Evolutionary conservation across 371 early-diverging fungal genomes (phyloP).

Genomic region (Lichtheimia ramosa): DNA sequence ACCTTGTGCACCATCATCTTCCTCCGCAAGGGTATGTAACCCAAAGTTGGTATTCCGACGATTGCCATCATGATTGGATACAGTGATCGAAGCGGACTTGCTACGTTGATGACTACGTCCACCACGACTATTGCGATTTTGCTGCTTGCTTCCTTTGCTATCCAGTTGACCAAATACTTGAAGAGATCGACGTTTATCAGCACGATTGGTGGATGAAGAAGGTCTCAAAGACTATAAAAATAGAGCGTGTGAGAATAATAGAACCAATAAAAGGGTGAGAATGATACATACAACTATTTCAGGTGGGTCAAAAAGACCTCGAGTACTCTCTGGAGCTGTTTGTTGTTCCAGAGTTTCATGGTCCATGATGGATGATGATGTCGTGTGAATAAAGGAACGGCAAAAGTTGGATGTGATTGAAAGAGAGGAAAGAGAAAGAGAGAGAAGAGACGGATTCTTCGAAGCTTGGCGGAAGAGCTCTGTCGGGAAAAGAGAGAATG

Average conservation of each 20-base stretch:
- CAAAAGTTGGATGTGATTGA: constrained; percentile 5
- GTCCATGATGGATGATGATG: constrained; percentile 14
- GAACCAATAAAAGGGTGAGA: not conserved
- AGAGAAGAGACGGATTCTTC: constrained; percentile 2
- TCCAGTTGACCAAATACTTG: constrained; percentile 9
- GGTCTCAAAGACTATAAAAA: not conserved
- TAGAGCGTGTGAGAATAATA: not conserved
- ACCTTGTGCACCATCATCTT: constrained; percentile 7
- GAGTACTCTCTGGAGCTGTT: constrained; percentile 54
- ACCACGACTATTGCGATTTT: constrained; percentile 10
- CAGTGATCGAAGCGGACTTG: constrained; percentile 39
- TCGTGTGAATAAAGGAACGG: constrained; percentile 23
- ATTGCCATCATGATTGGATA: constrained; percentile 15
- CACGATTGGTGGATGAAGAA: not conserved
- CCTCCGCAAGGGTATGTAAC: constrained; percentile 31
- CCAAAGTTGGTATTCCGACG: constrained; percentile 15
- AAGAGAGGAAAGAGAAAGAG: constrained; percentile 18
- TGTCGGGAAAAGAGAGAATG: too few species aligned
- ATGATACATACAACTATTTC: constrained; percentile 22
- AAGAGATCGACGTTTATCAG: constrained; percentile 9
- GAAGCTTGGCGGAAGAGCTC: too few species aligned
- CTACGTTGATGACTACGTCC: constrained; percentile 42
- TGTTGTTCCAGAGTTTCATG: constrained; percentile 50
- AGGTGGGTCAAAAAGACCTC: constrained; percentile 50
- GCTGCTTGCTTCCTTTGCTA: constrained; percentile 18